phyloP scores from a whole-genome alignment of 371 early-diverging fungal genomes.

The Amoeboaphelidium occidentale region DNA sequence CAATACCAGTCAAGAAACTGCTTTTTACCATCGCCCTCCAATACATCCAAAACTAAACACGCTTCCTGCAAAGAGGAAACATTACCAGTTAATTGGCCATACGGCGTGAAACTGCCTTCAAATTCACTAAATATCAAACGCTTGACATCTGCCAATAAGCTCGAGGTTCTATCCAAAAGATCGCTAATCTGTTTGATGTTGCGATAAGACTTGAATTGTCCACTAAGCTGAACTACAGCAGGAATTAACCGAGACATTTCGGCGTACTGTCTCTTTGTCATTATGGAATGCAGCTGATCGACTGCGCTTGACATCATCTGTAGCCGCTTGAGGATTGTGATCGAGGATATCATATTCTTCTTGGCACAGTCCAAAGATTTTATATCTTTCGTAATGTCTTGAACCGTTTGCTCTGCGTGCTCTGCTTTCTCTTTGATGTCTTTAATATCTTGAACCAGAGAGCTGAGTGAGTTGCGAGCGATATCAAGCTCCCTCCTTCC shows the following conservation, averaged over 20 bases:
- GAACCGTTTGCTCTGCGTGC: slow-evolving; percentile 61
- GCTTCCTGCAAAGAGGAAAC: slow-evolving; percentile 33
- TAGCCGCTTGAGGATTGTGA: slow-evolving; percentile 50
- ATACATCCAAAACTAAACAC: slow-evolving; percentile 42
- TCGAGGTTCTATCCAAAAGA: slow-evolving; percentile 29
- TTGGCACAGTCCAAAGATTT: slow-evolving; percentile 79
- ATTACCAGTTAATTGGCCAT: slow-evolving; percentile 18
- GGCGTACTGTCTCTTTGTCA: slow-evolving; percentile 34
- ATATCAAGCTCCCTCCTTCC: slow-evolving; percentile 10
- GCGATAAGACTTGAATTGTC: slow-evolving; percentile 43
- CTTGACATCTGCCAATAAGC: slow-evolving; percentile 35
- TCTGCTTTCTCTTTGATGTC: slow-evolving; percentile 58
- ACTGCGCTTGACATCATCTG: slow-evolving; percentile 66
- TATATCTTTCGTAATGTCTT: slow-evolving; percentile 83
- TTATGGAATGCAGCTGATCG: slow-evolving; percentile 41
- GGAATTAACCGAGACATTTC: slow-evolving; percentile 53
- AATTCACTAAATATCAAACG: slow-evolving; percentile 48
- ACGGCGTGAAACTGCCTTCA: slow-evolving; percentile 21
- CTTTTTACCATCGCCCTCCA: slow-evolving; percentile 32
- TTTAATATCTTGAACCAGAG: slow-evolving; percentile 27
- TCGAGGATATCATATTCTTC: slow-evolving; percentile 51
- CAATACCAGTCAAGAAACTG: slow-evolving; percentile 50
- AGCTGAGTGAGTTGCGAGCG: not conserved
- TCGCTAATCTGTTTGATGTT: slow-evolving; percentile 45
- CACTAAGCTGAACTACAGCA: slow-evolving; percentile 50